Percentiles rank a stretch among this genome's conserved stretches.
phyloP scores from a whole-genome alignment of 352 stramenopile species.

The Phytophthora vignae region DNA sequence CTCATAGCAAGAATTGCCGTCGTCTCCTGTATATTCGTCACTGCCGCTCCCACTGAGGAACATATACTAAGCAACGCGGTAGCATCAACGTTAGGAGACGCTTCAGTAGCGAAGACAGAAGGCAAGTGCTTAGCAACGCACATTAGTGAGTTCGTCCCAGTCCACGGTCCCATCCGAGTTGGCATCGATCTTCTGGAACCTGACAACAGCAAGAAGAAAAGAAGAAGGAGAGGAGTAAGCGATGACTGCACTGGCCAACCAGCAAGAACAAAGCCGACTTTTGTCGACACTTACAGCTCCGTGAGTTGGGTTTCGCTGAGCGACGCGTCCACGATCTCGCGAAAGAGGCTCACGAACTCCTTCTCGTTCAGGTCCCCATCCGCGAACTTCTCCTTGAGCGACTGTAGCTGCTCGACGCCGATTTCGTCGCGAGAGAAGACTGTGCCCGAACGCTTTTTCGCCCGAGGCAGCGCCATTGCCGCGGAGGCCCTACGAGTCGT shows the following conservation, averaged over 20 bases:
- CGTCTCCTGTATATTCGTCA: slow-evolving; percentile 70
- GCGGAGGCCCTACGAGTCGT: neutral
- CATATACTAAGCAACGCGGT: slow-evolving; percentile 63
- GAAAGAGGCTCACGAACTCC: slow-evolving; percentile 86
- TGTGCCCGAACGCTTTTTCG: slow-evolving; percentile 59
- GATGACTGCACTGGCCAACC: neutral
- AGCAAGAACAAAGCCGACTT: neutral
- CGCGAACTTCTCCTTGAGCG: slow-evolving; percentile 86
- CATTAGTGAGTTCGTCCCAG: slow-evolving; percentile 92
- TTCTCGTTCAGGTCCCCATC: slow-evolving; percentile 87
- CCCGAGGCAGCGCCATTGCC: slow-evolving; percentile 33
- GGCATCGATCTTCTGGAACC: slow-evolving; percentile 90
- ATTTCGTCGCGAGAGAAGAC: slow-evolving; percentile 86
- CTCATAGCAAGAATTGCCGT: slow-evolving; percentile 71
- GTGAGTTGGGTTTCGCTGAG: slow-evolving; percentile 83
- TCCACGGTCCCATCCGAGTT: slow-evolving; percentile 89
- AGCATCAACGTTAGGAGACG: neutral
- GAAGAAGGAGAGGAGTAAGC: neutral
- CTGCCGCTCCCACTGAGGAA: slow-evolving; percentile 79
- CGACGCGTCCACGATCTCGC: slow-evolving; percentile 81
- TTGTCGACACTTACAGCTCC: slow-evolving; percentile 56
- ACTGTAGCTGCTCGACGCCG: slow-evolving; percentile 82
- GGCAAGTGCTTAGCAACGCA: slow-evolving; percentile 25
- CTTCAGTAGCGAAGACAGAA: neutral
- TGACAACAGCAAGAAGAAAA: slow-evolving; percentile 19